Conservation (phyloP, 441 rosid genomes). For the Populus tomentosa region DNA sequence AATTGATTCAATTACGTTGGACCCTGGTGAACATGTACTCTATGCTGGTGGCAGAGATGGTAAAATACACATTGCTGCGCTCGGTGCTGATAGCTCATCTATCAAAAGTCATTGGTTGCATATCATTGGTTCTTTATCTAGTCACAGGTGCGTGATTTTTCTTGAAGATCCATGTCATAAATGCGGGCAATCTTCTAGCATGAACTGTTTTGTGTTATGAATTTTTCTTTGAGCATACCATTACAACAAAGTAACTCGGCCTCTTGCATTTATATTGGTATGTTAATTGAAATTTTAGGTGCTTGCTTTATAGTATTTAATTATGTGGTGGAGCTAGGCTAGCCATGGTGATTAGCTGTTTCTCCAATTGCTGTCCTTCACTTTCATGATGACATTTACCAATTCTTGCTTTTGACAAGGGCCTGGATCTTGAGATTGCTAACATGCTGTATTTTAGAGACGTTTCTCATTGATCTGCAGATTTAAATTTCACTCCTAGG, state of each 20-base stretch:
- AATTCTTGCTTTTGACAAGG: not conserved
- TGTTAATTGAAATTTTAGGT: not conserved
- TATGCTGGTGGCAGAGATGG: slow-evolving; percentile 89
- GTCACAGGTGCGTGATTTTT: slow-evolving; percentile 49
- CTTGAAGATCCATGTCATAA: not conserved
- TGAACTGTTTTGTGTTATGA: not conserved
- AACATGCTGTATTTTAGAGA: not conserved
- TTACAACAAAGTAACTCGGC: not conserved
- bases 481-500: not conserved
- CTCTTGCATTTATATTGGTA: not conserved
- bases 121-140: slow-evolving; percentile 58
- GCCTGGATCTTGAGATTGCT: not conserved
- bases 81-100: slow-evolving; percentile 52
- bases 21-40: slow-evolving; percentile 76
- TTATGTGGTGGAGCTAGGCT: not conserved
- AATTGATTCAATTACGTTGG: slow-evolving; percentile 72
- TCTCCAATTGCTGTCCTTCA: not conserved
- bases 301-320: not conserved
- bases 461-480: not conserved
- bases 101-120: slow-evolving; percentile 44
- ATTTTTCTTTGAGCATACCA: not conserved
- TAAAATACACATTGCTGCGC: slow-evolving; percentile 63
- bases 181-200: not conserved
- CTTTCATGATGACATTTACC: not conserved
- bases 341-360: too few species aligned